Evolutionary conservation across 164 flowering plant genomes (phyloP), one percentile per base, ranked within the genome.

Genomic region (Buxus sempervirens): DNA sequence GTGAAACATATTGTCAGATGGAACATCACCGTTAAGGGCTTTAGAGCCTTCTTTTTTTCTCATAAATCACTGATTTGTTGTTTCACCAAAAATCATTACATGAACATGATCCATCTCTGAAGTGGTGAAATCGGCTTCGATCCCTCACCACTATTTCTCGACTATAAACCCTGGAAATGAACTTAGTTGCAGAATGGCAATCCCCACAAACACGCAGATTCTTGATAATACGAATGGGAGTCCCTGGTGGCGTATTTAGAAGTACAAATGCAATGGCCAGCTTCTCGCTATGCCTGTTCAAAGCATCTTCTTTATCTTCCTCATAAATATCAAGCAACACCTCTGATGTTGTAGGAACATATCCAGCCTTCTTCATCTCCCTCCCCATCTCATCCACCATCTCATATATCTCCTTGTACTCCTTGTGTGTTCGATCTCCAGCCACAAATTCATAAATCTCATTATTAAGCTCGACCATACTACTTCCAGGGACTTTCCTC

Each of bases 261-360:
- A 83, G 82, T 25, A 73, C 83, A 77, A 83, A 83, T 21, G 84
- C 86, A 69, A 83, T 78, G 4, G 86, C 86, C 62, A 81, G 69
- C 79, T 79, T 83, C 62, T 83, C 86, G 60, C 84, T 81, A 51
- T 82, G 86, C 64, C 70, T 75, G 58, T 77, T 75, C 38, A 83
- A 55, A 66, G 77, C 78, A 71, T 77, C 86, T 75, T 79, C 82
- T 66, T 83, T 83, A 28, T 81, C 84, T 71, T 83, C 86, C 59
- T 82, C 86, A 66, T 73, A 71, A 60, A 81, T 75, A 65, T 81
- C 81, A 21, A 78, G 81, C 26, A 77, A 68, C 56, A 81, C 84
- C 66, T 79, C 82, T 20, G 79, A 60, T 41, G 82, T 80, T 16
- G 78, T 54, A 6, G 82, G 80, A 58, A 71, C 67, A 73, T 77